Conservation (phyloP, 2,329 filamentous ascomycete species). For the Sodiomyces alkalinus region DNA sequence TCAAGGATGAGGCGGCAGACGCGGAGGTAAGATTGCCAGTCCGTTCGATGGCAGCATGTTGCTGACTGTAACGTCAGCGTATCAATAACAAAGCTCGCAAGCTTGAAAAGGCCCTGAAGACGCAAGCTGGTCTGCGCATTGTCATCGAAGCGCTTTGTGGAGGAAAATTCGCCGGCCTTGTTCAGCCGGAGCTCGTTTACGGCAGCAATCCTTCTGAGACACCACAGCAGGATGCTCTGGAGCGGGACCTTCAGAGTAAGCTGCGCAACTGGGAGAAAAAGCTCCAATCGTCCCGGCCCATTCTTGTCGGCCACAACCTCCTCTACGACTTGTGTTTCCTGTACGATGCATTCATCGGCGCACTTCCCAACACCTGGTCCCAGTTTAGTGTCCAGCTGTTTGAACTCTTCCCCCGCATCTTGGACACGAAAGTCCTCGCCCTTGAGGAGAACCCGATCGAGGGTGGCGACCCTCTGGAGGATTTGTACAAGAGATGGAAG, state of each 20-base stretch:
- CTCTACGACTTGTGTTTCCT: slow-evolving; percentile 50
- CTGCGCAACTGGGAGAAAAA: slow-evolving; percentile 11
- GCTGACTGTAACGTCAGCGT: background rate
- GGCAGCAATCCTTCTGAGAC: too few species aligned
- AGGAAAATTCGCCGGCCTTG: slow-evolving; percentile 10
- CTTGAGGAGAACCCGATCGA: slow-evolving; percentile 16
- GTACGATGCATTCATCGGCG: slow-evolving; percentile 45
- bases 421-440: slow-evolving; percentile 48
- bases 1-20: background rate
- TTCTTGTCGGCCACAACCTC: slow-evolving; percentile 49
- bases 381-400: slow-evolving; percentile 37
- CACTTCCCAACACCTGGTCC: slow-evolving; percentile 34
- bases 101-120: background rate
- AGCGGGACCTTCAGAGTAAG: slow-evolving; percentile 2
- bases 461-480: slow-evolving; percentile 4
- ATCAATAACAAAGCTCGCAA: too few species aligned
- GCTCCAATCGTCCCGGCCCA: slow-evolving; percentile 14
- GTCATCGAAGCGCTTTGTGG: slow-evolving; percentile 17
- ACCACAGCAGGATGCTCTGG: too few species aligned
- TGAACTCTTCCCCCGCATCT: slow-evolving; percentile 27
- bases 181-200: slow-evolving; percentile 2
- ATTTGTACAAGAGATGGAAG: slow-evolving; percentile 1
- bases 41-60: background rate
- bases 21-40: background rate
- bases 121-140: background rate